Percentiles rank a stretch among this genome's conserved stretches.
These are phyloP conservation scores for Pseudogymnoascus destructans DNA, from an alignment of 2,329 filamentous ascomycete genomes.

Conservation along the genomic window DNA sequence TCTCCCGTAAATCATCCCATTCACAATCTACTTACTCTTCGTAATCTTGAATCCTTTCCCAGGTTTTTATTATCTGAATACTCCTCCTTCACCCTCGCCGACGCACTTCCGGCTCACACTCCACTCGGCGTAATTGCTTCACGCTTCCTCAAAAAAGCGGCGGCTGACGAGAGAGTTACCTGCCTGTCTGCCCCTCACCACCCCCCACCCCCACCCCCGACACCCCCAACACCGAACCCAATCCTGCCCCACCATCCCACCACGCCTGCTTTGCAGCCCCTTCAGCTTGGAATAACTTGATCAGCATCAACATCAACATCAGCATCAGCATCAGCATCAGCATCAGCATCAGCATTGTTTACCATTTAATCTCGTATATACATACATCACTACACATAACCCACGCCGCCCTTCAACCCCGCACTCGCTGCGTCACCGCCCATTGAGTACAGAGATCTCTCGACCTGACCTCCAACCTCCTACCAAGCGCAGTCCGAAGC, in stretches of 20 bases:
- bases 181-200: slow-evolving; percentile 4
- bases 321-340: slow-evolving; percentile 2
- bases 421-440: neutral
- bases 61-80: neutral
- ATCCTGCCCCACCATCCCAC: slow-evolving; percentile 6
- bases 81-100: neutral
- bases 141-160: neutral
- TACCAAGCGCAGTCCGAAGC: neutral
- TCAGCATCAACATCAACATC: slow-evolving; percentile 1
- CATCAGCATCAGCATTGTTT: slow-evolving; percentile 8
- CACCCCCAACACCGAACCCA: neutral
- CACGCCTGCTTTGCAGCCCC: slow-evolving; percentile 4
- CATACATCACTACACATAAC: neutral
- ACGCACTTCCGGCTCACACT: neutral
- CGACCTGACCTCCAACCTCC: neutral
- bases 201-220: neutral
- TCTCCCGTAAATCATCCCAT: neutral
- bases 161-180: neutral
- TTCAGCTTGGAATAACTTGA: neutral
- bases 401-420: neutral
- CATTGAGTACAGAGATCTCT: slow-evolving; percentile 2
- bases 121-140: slow-evolving; percentile 2
- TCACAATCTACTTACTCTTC: neutral
- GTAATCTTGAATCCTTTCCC: neutral
- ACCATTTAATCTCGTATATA: slow-evolving; percentile 7